These are phyloP conservation scores for Coemansia sp. DNA, from an alignment of 192 early-diverging fungal species.

Conservation along the genomic window DNA sequence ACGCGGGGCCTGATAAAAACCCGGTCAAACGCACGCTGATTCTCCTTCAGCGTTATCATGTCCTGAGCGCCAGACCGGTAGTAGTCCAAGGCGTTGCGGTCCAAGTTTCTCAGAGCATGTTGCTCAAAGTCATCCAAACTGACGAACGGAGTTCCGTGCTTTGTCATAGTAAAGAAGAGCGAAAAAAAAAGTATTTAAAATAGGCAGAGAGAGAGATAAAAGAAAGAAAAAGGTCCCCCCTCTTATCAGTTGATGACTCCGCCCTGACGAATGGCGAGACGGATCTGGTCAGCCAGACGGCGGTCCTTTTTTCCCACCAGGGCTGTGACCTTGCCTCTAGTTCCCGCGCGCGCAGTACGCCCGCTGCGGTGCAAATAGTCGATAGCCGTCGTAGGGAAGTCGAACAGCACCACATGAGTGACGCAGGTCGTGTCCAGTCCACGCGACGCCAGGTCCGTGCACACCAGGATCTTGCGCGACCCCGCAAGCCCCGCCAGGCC, in stretches of 20 bases:
- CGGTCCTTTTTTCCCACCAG: constrained; percentile 77
- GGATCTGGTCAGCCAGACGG: constrained; percentile 52
- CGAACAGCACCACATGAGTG: constrained; percentile 86
- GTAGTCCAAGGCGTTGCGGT: constrained; percentile 56
- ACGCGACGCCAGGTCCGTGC: constrained; percentile 89
- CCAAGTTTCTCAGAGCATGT: constrained; percentile 29
- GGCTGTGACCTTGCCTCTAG: constrained; percentile 76
- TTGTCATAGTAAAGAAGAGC: neutral
- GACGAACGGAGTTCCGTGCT: constrained; percentile 9
- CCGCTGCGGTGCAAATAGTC: constrained; percentile 95
- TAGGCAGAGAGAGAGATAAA: neutral
- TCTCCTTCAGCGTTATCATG: constrained; percentile 54
- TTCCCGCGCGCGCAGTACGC: constrained; percentile 84
- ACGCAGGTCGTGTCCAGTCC: constrained; percentile 89
- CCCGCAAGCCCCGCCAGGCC: neutral
- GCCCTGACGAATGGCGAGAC: constrained; percentile 54
- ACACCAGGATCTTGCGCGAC: constrained; percentile 68
- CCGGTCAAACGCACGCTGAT: constrained; percentile 54
- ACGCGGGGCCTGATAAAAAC: constrained; percentile 63
- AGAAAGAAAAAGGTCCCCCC: neutral
- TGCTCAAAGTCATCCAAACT: constrained; percentile 56
- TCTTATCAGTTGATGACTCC: constrained; percentile 36
- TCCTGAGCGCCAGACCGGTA: constrained; percentile 59
- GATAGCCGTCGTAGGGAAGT: constrained; percentile 87
- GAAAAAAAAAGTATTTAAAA: neutral